Percentiles rank a stretch among this genome's conserved stretches.
phyloP scores from a whole-genome alignment of 2,329 filamentous ascomycete species.

The Penicillium vulpinum region DNA sequence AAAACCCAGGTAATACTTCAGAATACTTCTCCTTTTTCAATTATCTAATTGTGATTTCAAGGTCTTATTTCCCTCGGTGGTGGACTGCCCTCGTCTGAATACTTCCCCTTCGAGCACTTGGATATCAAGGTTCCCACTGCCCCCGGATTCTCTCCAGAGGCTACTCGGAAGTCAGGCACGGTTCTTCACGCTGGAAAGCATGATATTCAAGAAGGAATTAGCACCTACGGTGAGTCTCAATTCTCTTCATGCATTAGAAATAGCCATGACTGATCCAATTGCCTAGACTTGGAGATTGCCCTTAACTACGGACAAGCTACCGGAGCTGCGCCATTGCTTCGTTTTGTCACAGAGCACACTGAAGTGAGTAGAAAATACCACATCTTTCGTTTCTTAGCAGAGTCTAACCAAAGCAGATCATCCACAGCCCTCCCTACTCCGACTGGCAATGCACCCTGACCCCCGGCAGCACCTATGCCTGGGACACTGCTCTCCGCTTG shows the following conservation, averaged over 20 bases:
- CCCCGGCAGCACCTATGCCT: constrained; percentile 79
- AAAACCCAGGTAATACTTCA: constrained; percentile 60
- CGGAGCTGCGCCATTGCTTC: constrained; percentile 81
- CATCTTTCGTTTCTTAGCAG: too few relatives aligned
- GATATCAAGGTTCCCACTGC: constrained; percentile 70
- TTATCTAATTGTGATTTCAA: constrained; percentile 9
- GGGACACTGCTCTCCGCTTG: constrained; percentile 82
- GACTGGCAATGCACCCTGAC: constrained; percentile 88
- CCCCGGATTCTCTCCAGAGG: constrained; percentile 69
- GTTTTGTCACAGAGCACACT: constrained; percentile 92
- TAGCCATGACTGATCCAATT: constrained; percentile 9
- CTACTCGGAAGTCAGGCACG: constrained; percentile 61
- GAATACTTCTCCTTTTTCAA: neutral
- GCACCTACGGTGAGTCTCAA: constrained; percentile 47
- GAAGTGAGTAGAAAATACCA: constrained; percentile 53
- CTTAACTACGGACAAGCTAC: constrained; percentile 92
- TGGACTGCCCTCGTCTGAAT: constrained; percentile 81
- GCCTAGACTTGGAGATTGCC: constrained; percentile 74
- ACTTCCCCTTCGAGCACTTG: constrained; percentile 87
- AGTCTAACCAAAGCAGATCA: constrained; percentile 52
- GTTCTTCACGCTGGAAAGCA: constrained; percentile 75
- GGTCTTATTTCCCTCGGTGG: constrained; percentile 88
- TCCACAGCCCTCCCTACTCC: constrained; percentile 80
- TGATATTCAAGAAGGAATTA: constrained; percentile 67
- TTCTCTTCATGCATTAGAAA: neutral